phyloP scores from a whole-genome alignment of 176 grass and related monocot species.

The Phoenix roebelenii region DNA sequence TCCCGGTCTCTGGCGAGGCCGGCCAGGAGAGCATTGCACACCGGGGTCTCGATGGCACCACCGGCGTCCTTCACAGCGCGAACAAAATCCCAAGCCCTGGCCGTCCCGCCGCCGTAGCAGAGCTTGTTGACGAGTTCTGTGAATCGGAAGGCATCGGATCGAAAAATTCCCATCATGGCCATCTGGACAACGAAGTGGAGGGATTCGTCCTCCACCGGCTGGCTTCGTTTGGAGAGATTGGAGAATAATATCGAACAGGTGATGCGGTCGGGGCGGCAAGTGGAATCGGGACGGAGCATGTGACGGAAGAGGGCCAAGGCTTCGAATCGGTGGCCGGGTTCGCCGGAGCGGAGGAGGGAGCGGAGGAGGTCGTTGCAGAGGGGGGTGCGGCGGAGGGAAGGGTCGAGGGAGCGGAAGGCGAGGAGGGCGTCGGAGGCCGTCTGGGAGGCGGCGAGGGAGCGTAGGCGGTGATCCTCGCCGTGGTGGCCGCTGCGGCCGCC shows the following conservation, averaged over 20 bases:
- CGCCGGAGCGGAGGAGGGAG: constrained; percentile 19
- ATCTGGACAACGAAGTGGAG: constrained; percentile 29
- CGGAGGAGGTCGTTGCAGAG: constrained; percentile 18
- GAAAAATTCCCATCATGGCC: constrained; percentile 27
- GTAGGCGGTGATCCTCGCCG: no score
- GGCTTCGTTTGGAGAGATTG: constrained; percentile 12
- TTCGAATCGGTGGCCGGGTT: constrained; percentile 9
- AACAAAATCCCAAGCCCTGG: constrained; percentile 36
- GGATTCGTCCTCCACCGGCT: constrained; percentile 5
- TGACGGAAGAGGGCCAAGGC: constrained; percentile 28
- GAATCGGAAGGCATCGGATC: constrained; percentile 23
- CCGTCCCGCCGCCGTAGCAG: constrained; percentile 16
- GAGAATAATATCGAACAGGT: constrained; percentile 28
- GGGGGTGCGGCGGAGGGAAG: neutral
- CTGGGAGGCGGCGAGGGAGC: no score
- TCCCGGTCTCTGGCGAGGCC: constrained; percentile 30
- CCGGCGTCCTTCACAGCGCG: constrained; percentile 35
- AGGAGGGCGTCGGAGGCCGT: neutral
- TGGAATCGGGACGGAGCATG: neutral
- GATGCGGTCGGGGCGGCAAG: constrained; percentile 10
- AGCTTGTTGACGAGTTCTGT: constrained; percentile 28
- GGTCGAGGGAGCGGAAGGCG: neutral
- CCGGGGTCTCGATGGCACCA: constrained; percentile 17
- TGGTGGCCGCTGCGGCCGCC: no score
- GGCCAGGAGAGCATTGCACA: constrained; percentile 44